Conservation (phyloP, 1,284 basidiomycete genomes). For the Albatrellus sp. region DNA sequence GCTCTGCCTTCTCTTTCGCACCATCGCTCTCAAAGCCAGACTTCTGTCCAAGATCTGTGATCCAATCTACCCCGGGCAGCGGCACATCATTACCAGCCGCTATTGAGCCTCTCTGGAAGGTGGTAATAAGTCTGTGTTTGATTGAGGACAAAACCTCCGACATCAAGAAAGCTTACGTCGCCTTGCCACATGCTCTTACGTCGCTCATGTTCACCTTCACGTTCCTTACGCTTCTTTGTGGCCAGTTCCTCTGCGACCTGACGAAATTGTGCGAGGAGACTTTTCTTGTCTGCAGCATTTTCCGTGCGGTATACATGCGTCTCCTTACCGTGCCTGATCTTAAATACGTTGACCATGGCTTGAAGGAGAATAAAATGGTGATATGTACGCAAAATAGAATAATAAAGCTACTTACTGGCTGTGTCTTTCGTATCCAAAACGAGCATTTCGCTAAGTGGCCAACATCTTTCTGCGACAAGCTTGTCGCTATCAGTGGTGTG, state of each 20-base stretch:
- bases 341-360: conserved; percentile 94
- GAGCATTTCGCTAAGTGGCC: conserved; percentile 84
- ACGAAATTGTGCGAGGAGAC: conserved; percentile 75
- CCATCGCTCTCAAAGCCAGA: conserved; percentile 36
- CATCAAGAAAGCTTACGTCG: conserved; percentile 32
- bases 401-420: conserved; percentile 45
- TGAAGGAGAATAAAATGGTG: not conserved
- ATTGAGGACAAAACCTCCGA: conserved; percentile 1
- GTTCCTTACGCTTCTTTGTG: conserved; percentile 80
- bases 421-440: conserved; percentile 95
- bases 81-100: conserved; percentile 19
- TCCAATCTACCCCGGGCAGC: conserved; percentile 50
- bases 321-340: conserved; percentile 88
- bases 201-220: conserved; percentile 82
- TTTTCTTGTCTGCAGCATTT: conserved; percentile 73
- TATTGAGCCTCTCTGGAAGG: conserved; percentile 16
- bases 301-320: conserved; percentile 89
- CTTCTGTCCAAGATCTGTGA: conserved; percentile 49
- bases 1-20: conserved; percentile 60
- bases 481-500: conserved; percentile 41
- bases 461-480: conserved; percentile 87
- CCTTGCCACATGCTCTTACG: conserved; percentile 68
- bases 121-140: not conserved
- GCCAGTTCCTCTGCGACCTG: conserved; percentile 87
- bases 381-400: not conserved